Conservation (phyloP, 75 land plant genomes). For the Sequoia sempervirens region DNA sequence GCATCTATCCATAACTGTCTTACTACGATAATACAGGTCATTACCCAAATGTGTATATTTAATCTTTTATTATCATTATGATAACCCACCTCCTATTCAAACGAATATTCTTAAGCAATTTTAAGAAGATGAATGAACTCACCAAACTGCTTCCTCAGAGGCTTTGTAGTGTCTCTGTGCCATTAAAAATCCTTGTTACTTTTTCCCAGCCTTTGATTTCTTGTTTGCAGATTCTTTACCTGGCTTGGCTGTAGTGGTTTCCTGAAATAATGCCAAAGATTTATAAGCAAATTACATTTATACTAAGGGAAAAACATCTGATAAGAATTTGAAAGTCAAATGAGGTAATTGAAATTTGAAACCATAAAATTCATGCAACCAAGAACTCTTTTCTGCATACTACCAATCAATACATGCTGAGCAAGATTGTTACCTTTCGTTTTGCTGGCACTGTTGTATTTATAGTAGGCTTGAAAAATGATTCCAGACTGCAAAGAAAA, state of each 20-base stretch:
- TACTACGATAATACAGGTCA: background rate
- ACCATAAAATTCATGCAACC: slow-evolving; percentile 10
- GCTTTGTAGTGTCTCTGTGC: background rate
- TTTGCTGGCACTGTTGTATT: slow-evolving; percentile 34
- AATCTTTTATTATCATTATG: background rate
- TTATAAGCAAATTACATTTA: background rate
- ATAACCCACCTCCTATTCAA: background rate
- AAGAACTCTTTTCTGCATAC: slow-evolving; percentile 14
- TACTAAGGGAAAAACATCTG: background rate
- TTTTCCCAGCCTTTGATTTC: slow-evolving; percentile 27
- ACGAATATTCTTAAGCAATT: background rate
- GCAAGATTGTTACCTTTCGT: slow-evolving; percentile 47
- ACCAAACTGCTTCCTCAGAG: background rate
- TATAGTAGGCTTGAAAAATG: slow-evolving; percentile 69
- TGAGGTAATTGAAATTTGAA: slow-evolving; percentile 4
- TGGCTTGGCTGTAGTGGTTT: slow-evolving; percentile 23
- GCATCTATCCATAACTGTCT: background rate
- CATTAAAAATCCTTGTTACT: background rate
- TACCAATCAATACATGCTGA: background rate
- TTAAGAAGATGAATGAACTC: background rate
- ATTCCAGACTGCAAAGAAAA: slow-evolving; percentile 53
- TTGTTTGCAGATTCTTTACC: slow-evolving; percentile 31
- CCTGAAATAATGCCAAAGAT: slow-evolving; percentile 16
- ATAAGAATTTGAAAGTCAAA: background rate
- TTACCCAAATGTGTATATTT: background rate